A percentile compares a stretch with the other conserved stretches of the same genome.
Conservation (phyloP, 208 protist genomes). For the Wallacemonas sp. region DNA sequence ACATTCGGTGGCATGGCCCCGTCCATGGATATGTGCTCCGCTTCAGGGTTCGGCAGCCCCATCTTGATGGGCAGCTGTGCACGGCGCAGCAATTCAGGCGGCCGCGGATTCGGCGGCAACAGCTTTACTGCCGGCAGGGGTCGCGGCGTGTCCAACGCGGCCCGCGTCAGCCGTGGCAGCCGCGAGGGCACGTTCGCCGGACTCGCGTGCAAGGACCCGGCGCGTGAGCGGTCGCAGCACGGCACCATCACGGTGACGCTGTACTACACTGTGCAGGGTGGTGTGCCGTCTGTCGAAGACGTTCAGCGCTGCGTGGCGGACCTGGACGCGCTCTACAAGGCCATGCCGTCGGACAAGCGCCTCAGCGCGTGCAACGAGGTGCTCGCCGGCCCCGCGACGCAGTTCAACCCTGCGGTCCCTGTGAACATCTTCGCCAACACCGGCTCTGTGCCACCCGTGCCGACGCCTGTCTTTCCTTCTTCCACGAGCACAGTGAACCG, state of each 20-base stretch:
- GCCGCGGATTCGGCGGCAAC: too few relatives aligned
- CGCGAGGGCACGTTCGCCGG: neutral
- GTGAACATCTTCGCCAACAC: neutral
- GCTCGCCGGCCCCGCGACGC: neutral
- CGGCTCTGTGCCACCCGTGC: neutral
- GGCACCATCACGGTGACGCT: conserved; percentile 1
- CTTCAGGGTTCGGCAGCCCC: neutral
- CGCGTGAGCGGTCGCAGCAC: neutral
- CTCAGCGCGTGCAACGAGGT: neutral
- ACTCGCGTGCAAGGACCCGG: neutral
- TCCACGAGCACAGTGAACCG: neutral
- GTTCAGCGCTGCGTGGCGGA: neutral
- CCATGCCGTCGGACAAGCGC: conserved; percentile 5
- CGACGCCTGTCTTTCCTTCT: neutral
- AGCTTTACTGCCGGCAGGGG: too few relatives aligned
- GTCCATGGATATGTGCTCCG: too few relatives aligned
- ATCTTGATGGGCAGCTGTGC: too few relatives aligned
- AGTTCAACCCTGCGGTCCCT: neutral
- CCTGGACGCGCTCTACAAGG: conserved; percentile 3
- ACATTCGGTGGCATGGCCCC: too few relatives aligned
- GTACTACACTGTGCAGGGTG: neutral
- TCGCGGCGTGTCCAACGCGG: neutral
- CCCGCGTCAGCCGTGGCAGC: neutral
- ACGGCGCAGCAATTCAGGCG: too few relatives aligned
- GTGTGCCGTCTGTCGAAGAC: neutral